These are phyloP conservation scores for Pythium phragmitis DNA, from an alignment of 352 stramenopile genomes.

Conservation along the genomic window DNA sequence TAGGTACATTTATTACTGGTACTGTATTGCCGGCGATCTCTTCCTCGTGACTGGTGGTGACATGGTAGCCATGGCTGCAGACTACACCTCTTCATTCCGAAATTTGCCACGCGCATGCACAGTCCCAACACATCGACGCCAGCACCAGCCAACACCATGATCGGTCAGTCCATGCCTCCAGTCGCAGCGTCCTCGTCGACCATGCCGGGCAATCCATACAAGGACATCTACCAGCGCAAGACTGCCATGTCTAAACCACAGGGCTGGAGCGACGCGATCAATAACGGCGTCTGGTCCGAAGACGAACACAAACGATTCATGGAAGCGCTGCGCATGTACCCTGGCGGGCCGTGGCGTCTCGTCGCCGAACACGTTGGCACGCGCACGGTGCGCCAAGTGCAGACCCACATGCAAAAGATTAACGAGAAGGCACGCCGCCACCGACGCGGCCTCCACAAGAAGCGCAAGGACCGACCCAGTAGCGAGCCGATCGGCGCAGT, in stretches of 20 bases:
- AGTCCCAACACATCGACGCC: conserved; percentile 3
- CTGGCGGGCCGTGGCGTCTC: conserved; percentile 19
- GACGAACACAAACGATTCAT: conserved; percentile 33
- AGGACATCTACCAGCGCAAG: conserved; percentile 18
- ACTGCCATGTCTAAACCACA: conserved; percentile 3
- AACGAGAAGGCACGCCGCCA: conserved; percentile 26
- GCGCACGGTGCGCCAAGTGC: conserved; percentile 25
- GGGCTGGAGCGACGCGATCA: conserved; percentile 19
- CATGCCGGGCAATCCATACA: conserved; percentile 24
- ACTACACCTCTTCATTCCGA: conserved; percentile 1
- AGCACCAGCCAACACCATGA: conserved; percentile 7
- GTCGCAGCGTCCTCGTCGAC: background rate
- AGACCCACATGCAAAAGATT: conserved; percentile 30
- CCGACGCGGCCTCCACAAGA: conserved; percentile 22
- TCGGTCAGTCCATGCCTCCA: conserved; percentile 5
- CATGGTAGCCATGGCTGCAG: no score
- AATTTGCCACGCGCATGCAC: conserved; percentile 20
- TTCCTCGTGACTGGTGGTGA: background rate
- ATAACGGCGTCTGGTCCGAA: conserved; percentile 27
- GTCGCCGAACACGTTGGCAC: conserved; percentile 26
- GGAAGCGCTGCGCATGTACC: conserved; percentile 28
- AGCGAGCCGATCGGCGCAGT: conserved; percentile 21
- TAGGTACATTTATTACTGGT: background rate
- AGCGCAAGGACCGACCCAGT: conserved; percentile 13
- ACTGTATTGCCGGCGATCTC: background rate